Evolutionary conservation across 176 grass and related monocot species (phyloP), one percentile per base, ranked within the genome.

Genomic region (Rhynchospora pubera): DNA sequence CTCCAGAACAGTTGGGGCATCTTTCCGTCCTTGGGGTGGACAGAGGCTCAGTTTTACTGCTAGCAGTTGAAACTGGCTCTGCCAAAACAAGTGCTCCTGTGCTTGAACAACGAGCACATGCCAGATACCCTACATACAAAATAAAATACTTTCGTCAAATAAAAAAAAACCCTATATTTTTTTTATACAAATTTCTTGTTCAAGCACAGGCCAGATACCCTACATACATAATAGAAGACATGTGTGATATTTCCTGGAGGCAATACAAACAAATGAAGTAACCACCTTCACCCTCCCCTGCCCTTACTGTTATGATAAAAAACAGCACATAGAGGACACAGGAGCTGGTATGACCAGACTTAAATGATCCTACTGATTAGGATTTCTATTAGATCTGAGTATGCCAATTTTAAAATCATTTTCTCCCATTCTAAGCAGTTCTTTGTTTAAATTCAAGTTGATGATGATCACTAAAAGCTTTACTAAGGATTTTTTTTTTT

Each of bases 71-170:
- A 81, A 90, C 82, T 47, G 91, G 93, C 61, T 99, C 93, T 2
- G 87, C 77, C 26, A 99, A 89, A 62, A 95, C 91, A 70, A 99
- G 75, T 51, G 93, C 85, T 23, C 96, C 96, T 45, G 86, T 99
- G 65, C 91, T 93, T 42, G 96, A 99, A 90, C 96, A 99, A 70
- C 92, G 92, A 44, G 96, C 96, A 64, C 96, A 99, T 39, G 96
- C 92, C 75, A 99, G 84, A 79, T 99, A 99, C 79, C 96, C 92
- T 99, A 85, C 82, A 90, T 78, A 57, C 19, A 48, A 19, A 28
- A 86, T 32, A 21, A 79, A 8, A 34, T 28, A 28, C 0, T 28
- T 28, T 28, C 26, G 26, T 28, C 26, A 28, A 28, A 28, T 28
- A 28, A 28, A 28, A 28, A n/a, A 28, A 28, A 28, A 0, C 26